These are phyloP conservation scores for Saccharum spontaneum DNA, from an alignment of 176 grass and related monocot species.

Conservation along the genomic window DNA sequence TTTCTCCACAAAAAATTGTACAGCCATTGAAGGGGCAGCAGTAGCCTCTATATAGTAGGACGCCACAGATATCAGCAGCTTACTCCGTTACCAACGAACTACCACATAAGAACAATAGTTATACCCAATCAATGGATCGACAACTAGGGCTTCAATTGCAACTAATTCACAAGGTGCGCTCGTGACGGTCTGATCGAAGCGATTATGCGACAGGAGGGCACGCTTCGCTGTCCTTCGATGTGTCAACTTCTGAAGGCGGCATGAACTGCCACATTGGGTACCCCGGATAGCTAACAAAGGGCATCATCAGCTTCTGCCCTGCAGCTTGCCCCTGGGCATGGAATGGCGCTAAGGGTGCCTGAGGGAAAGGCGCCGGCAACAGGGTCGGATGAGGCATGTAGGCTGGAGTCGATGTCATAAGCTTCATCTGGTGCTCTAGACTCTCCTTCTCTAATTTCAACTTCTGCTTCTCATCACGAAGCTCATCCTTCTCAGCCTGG, in stretches of 20 bases:
- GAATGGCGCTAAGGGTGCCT: conserved; percentile 50
- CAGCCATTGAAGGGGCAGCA: conserved; percentile 27
- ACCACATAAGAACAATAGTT: no score
- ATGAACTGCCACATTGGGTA: conserved; percentile 82
- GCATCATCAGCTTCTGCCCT: conserved; percentile 74
- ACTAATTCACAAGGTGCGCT: conserved; percentile 10
- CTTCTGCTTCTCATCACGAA: conserved; percentile 75
- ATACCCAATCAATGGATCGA: no score
- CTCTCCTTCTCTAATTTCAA: conserved; percentile 64
- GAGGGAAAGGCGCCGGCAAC: conserved; percentile 53
- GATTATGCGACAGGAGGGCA: conserved; percentile 65
- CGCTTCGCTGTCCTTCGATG: conserved; percentile 57
- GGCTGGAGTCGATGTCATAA: conserved; percentile 46
- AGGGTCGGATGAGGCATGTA: conserved; percentile 62
- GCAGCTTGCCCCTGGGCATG: conserved; percentile 40
- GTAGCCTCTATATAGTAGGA: not conserved
- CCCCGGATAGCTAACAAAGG: conserved; percentile 56
- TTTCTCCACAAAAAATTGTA: conserved; percentile 49
- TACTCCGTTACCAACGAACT: no score
- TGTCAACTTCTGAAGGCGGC: conserved; percentile 67
- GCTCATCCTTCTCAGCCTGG: conserved; percentile 77
- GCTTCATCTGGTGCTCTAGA: conserved; percentile 69
- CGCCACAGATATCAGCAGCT: no score
- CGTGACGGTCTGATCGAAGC: not conserved
- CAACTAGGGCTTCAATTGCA: not conserved